Evolutionary conservation across 2,329 filamentous ascomycete genomes (phyloP), one percentile per base, ranked within the genome.

Genomic region (Alternaria alternata): DNA sequence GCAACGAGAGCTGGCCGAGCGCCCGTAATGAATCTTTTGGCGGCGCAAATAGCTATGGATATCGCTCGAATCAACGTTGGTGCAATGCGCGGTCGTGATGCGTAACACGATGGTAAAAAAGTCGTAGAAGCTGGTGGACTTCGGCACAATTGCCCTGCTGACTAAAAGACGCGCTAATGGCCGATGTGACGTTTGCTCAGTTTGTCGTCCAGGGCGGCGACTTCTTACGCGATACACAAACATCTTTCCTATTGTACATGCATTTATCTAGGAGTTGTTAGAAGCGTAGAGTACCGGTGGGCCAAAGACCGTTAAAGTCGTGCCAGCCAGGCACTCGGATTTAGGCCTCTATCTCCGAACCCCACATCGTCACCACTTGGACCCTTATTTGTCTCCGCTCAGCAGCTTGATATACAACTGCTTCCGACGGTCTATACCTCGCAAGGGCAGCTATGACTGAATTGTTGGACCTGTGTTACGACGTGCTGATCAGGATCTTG

Each of bases 381-480:
- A 53, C 55, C 42, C 26, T 54, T 34, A 24, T 26, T 6, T 44
- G 20, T 16, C 41, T 56, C 24, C 18, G 24, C 38, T 51, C 34
- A 47, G 18, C 30, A 34, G 7, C 34, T 32, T 43, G 28, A 47
- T 9, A 18, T 9, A 18, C 57, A 24, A 18, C 39, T 36, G 9
- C 14, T 42, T 26, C 4, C 18, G 32, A 57, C 38, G 16, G 7
- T 8, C 20, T 20, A 4, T 1, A 20, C n/a, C 0, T 14, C 11
- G 0, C n/a, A 41, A 28, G 3, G 9, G 2, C 20, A 36, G 14
- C 3, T 6, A 70, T 68, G 66, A 71, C 69, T 14, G 73, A 75
- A 61, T 62, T 78, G 30, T 65, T 78, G n/a, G 75, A 77, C 57
- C 62, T 77, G 1, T 77, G 71, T 60, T 77, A 77, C 52, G 75